Evolutionary conservation across 768 basidiomycete genomes (phyloP).

Genomic region (Chalciporus chontae): DNA sequence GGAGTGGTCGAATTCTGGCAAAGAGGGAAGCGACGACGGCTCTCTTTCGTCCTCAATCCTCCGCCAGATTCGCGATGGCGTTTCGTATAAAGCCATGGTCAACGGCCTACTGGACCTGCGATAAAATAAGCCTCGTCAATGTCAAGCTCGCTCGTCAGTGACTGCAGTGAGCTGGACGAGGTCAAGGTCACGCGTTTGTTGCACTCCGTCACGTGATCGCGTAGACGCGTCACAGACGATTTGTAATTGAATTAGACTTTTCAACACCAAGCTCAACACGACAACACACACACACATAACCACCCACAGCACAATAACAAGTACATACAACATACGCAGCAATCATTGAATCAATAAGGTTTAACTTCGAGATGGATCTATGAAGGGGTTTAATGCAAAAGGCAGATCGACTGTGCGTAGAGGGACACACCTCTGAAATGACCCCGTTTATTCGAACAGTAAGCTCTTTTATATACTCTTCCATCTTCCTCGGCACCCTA

Average conservation of each 20-base stretch:
- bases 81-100: conserved; percentile 59
- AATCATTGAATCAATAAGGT: conserved; percentile 22
- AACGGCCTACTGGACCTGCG: neutral
- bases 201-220: conserved; percentile 23
- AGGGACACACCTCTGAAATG: conserved; percentile 25
- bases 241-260: too few species aligned
- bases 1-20: conserved; percentile 70
- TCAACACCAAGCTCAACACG: neutral
- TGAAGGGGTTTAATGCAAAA: neutral
- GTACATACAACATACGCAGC: conserved; percentile 9
- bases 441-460: conserved; percentile 26
- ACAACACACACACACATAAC: conserved; percentile 2
- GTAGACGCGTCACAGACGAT: too few species aligned
- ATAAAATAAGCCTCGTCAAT: neutral
- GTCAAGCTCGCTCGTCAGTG: neutral
- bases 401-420: neutral
- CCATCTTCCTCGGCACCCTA: conserved; percentile 29
- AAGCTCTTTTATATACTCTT: conserved; percentile 28
- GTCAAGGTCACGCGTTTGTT: conserved; percentile 18
- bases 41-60: conserved; percentile 76
- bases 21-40: conserved; percentile 78
- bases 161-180: neutral
- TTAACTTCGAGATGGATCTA: conserved; percentile 29
- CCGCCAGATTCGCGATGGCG: conserved; percentile 81
- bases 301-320: conserved; percentile 3